Base-by-base conservation (phyloP, 164 flowering plant species). In the Umbilicus rupestris region DNA sequence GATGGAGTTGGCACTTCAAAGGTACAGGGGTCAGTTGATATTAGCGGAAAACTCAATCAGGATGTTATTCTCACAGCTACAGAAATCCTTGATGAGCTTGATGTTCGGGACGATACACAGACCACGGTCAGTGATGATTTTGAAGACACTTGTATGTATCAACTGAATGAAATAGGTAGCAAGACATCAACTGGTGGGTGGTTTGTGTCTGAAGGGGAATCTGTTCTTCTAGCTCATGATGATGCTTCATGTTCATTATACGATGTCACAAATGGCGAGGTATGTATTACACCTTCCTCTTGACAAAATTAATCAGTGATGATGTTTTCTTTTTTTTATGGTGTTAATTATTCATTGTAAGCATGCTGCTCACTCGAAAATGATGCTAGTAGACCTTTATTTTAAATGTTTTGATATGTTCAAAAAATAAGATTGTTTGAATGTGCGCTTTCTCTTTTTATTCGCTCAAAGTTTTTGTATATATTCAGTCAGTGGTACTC, bases 151-250 rank as follows among this genome's bases (percentile, higher is more conserved):
- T 46, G 63, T 41, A 58, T 72, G 41, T 75, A 81, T 69, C 84
- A 81, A 72, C 59, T 89, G 55, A 78, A 80, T 75, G 88, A 84
- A 68, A 83, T 94, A 46, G 97, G 99, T 7, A 8, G 64, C 66
- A 91, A 89, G 79, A 69, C 75, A 49, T 68, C 99, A 2, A 89
- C 97, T 1, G 97, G 89, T 39, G 99, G 99, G 70, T 94, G 99
- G 99, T 89, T 94, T 80, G 92, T 88, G 28, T 85, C 92, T 1
- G 99, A 94, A 66, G 99, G 99, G 49, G 97, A 91, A 71, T 79
- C 96, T 1, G 92, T 83, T 71, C 87, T 94, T 73, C 96, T 94
- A 66, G 85, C 93, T 71, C 99, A 94, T 66, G 85, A 82, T 77
- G 96, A 94, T 76, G 85, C 93, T 35, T 89, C 97, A 2, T 94